Evolutionary conservation across 1,284 basidiomycete species (phyloP).

Genomic region (Rhodotorula sp.): DNA sequence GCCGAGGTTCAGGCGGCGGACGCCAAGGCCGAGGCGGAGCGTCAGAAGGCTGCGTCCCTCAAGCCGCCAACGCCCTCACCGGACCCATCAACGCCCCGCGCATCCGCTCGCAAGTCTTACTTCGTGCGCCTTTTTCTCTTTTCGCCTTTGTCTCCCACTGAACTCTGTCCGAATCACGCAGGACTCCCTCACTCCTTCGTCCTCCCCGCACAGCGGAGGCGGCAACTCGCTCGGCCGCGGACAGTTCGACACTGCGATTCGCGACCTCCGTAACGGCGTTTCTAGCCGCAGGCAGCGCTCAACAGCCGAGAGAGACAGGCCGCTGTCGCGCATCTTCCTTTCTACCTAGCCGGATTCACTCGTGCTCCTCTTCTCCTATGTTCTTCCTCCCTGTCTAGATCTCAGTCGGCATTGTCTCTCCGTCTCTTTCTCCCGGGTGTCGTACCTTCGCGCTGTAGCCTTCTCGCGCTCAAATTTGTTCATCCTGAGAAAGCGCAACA

Average conservation of each 20-base stretch:
- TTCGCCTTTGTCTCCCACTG: neutral
- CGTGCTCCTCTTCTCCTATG: neutral
- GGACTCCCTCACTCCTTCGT: neutral
- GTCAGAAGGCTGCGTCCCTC: neutral
- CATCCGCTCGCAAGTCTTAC: neutral
- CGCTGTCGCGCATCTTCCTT: conserved; percentile 71
- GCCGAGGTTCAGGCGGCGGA: conserved; percentile 54
- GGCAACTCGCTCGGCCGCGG: conserved; percentile 64
- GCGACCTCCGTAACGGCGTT: conserved; percentile 65
- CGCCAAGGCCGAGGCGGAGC: conserved; percentile 12
- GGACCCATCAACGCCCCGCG: neutral
- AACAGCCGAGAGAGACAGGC: conserved; percentile 54
- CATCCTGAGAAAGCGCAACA: too few relatives aligned
- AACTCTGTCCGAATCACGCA: neutral
- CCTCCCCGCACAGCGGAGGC: neutral
- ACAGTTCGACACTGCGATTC: conserved; percentile 76
- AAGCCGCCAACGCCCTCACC: neutral
- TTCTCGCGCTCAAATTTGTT: too few relatives aligned
- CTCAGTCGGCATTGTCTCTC: neutral
- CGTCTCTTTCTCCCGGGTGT: neutral
- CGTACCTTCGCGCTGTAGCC: neutral
- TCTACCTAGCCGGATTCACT: conserved; percentile 7
- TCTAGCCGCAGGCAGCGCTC: conserved; percentile 55
- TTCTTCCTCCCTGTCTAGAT: neutral
- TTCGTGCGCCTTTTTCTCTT: neutral